These are phyloP conservation scores for Terana coerulea DNA, from an alignment of 768 basidiomycete species.

Conservation along the genomic window DNA sequence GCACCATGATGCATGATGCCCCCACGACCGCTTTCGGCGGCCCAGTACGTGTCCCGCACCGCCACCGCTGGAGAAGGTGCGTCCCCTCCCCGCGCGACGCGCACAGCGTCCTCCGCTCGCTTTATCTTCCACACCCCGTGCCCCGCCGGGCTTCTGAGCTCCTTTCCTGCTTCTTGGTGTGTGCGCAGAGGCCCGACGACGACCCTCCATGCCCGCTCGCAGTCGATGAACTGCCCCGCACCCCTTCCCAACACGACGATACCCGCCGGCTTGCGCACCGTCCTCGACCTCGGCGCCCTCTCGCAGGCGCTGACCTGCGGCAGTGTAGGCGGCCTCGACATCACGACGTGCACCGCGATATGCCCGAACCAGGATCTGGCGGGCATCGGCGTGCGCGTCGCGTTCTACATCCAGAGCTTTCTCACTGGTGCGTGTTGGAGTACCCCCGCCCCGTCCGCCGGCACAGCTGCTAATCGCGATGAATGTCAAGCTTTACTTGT, in stretches of 20 bases:
- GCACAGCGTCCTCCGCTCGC: too few species aligned
- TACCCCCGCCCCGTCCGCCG: too few species aligned
- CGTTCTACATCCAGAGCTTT: constrained; percentile 25
- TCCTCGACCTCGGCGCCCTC: background rate
- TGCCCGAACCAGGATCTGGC: constrained; percentile 23
- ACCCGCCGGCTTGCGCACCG: too few species aligned
- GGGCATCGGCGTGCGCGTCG: constrained; percentile 24
- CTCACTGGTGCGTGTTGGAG: constrained; percentile 22
- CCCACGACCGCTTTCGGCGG: too few species aligned
- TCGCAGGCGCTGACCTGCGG: background rate
- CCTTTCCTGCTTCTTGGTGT: background rate
- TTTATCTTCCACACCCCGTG: background rate
- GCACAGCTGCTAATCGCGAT: background rate
- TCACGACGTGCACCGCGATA: constrained; percentile 11
- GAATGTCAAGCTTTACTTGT: constrained; percentile 20
- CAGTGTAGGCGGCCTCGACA: background rate
- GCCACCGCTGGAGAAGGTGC: too few species aligned
- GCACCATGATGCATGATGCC: too few species aligned
- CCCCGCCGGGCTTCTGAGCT: background rate
- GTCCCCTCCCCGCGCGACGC: too few species aligned
- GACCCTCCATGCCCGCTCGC: too few species aligned
- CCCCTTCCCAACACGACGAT: background rate
- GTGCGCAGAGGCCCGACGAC: too few species aligned
- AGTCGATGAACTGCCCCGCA: background rate
- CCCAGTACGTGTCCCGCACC: too few species aligned